Evolutionary conservation across 345 rosid species (phyloP).

Genomic region (Abelmoschus esculentus): DNA sequence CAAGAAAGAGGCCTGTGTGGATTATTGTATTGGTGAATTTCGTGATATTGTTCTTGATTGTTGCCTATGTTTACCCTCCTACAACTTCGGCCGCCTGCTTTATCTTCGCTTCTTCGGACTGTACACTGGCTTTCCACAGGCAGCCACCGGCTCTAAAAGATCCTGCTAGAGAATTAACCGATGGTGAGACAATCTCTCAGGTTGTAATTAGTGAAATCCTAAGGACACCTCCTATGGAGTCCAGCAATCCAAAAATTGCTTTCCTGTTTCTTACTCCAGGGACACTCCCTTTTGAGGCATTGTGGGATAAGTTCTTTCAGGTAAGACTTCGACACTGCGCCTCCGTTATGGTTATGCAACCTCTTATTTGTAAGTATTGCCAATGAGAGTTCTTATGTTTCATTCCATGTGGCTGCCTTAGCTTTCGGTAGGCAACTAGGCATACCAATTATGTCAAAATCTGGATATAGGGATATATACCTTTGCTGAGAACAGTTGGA

Average conservation of each 20-base stretch:
- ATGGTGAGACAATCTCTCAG: conserved; percentile 43
- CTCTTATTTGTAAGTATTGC: neutral
- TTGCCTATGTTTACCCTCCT: conserved; percentile 33
- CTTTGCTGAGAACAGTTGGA: neutral
- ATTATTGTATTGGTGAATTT: conserved; percentile 35
- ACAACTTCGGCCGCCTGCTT: conserved; percentile 34
- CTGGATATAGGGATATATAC: neutral
- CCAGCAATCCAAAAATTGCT: conserved; percentile 22
- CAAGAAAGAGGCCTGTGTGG: conserved; percentile 53
- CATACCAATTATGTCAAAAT: neutral
- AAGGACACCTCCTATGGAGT: conserved; percentile 22
- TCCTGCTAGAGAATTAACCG: conserved; percentile 40
- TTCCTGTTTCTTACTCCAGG: conserved; percentile 55
- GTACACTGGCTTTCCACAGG: conserved; percentile 16
- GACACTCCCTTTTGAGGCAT: conserved; percentile 65
- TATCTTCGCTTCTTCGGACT: conserved; percentile 45
- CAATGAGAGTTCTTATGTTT: no score
- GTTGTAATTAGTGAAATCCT: conserved; percentile 51
- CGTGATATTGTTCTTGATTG: conserved; percentile 37
- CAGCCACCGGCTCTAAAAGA: conserved; percentile 13
- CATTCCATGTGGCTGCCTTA: neutral
- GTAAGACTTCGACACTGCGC: conserved; percentile 25
- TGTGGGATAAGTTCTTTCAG: conserved; percentile 84
- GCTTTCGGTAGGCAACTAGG: neutral
- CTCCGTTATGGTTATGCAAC: neutral